Evolutionary conservation across 2,329 filamentous ascomycete genomes (phyloP), one percentile per base, ranked within the genome.

Genomic region (Fusarium zealandicum): DNA sequence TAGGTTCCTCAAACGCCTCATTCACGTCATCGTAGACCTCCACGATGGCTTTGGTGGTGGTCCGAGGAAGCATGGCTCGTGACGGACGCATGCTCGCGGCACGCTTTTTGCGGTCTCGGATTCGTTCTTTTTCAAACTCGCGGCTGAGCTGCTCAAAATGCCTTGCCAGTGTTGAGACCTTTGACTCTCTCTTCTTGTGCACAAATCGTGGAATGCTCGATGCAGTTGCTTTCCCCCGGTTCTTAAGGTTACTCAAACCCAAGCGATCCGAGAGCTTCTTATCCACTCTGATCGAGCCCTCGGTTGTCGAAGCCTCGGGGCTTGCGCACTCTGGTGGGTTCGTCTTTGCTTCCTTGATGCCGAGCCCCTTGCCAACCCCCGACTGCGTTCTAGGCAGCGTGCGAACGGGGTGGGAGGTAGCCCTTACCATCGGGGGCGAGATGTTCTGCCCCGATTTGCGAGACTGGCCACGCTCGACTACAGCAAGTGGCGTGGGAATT

Each of bases 111-210:
- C 90, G 86, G 72, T 98, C 93, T 41, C 90, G 88, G 63, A 96
- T 84, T 37, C 95, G 85, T 74, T 99, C 93, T 67, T 93, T 96
- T 70, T 97, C 92, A 64, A 99, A 99, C 69, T 99, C 96, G 18
- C 93, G 88, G 65, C 92, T 97, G 51, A 99, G 81, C 72, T 98
- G 93, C 73, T 99, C 96, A 70, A 99, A 98, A 72, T 98, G 95
- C 65, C 91, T 91, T 14, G 95, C 92, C 42, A 99, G 80, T n/a
- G 88, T 92, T 8, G 92, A 96, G 3, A 99, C 95, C 66, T 90
- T 90, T 4, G 90, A 85, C 45, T 88, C 83, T 61, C 86, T 88
- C 64, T 83, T 87, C 69, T 87, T 90, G 43, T 89, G 86, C 22
- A 96, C 85, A 20, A 95, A 95, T 27, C 95, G 86, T 22, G 93